These are phyloP conservation scores for Cryptosporidium tyzzeri DNA, from an alignment of 169 alveolate species.

Conservation along the genomic window DNA sequence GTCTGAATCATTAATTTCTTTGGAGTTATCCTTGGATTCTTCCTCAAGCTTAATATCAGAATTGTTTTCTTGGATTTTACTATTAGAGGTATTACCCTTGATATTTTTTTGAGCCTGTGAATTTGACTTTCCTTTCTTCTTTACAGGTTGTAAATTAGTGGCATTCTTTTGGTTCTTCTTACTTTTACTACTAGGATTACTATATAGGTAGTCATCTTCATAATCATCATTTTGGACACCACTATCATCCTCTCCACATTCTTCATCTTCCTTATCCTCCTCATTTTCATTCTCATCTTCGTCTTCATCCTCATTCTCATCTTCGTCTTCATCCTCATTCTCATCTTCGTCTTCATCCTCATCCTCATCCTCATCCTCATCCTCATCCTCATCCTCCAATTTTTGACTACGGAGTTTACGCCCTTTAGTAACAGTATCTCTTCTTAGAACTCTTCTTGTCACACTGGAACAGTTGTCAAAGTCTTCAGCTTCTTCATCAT, in stretches of 20 bases:
- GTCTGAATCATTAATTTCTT: neutral
- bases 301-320: neutral
- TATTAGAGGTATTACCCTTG: neutral
- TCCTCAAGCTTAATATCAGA: neutral
- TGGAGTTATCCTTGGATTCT: neutral
- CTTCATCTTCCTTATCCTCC: neutral
- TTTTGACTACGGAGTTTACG: neutral
- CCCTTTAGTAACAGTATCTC: neutral
- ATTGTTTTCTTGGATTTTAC: neutral
- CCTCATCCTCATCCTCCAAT: neutral
- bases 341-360: neutral
- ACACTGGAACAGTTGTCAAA: neutral
- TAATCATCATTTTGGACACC: neutral
- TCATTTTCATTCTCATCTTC: neutral
- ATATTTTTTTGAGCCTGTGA: neutral
- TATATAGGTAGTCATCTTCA: conserved; percentile 1
- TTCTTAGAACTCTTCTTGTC: neutral
- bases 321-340: neutral
- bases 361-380: neutral
- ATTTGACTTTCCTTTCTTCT: neutral
- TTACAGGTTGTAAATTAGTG: neutral
- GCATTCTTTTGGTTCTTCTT: neutral
- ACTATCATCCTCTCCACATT: neutral
- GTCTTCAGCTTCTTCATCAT: neutral
- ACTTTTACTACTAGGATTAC: neutral